Base-by-base conservation (phyloP, 116 monocot species). In the Zostera marina region DNA sequence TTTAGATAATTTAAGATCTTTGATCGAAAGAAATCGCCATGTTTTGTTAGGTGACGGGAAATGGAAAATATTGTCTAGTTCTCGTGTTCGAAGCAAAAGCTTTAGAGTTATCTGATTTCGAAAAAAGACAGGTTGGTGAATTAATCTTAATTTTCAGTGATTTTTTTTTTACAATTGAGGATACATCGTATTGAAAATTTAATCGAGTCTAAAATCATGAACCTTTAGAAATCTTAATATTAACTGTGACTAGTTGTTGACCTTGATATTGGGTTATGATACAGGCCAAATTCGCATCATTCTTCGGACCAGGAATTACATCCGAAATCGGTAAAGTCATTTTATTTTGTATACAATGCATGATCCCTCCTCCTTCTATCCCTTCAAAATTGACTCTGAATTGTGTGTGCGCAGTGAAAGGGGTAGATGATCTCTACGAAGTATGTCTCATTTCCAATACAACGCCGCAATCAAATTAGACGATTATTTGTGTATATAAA, bases 241-340 rank as follows among this genome's bases (percentile, higher is more conserved):
- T 8, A 8, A 7, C n/a, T 8, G 55, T 42, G 12, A 25, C 9
- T 2, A 23, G 42, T 21, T 11, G 17, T 4, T n/a, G 7, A 14
- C 8, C 14, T 56, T 32, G 44, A 0, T 24, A 22, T 12, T 22
- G 20, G 22, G 17, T 54, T 26, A 21, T 38, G 8, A n/a, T n/a
- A n/a, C 59, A 92, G 88, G 84, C 80, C 39, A 94, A 88, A 70
- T 94, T 94, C 51, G 57, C 81, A n/a, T 94, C 94, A 20, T 94
- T 94, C 65, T 94, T 94, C 63, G 94, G 88, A 24, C 88, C 94
- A 26, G 94, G 85, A 56, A 82, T 94, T 59, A 78, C 72, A 16
- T 77, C 88, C 62, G 88, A 94, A 69, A 75, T 88, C 51, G 74
- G 94, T 94, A 61, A 64, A 5, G 32, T 32, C 5, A 32, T 2